These are phyloP conservation scores for Calonectria leucothoes DNA, from an alignment of 2,329 filamentous ascomycete species.

Conservation along the genomic window DNA sequence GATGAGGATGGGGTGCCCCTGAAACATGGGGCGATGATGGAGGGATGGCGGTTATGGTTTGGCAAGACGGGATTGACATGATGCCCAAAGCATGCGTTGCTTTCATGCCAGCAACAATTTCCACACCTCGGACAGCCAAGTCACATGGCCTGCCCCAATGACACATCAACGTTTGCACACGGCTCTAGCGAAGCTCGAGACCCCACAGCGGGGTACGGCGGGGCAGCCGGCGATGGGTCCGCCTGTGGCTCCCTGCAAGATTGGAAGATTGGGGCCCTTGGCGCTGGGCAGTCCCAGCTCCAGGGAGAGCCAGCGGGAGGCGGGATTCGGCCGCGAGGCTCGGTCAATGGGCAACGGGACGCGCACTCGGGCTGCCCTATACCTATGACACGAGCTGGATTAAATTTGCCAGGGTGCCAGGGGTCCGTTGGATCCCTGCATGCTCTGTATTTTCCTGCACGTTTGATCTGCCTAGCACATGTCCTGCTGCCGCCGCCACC, in stretches of 20 bases:
- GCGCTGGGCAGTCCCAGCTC: background rate
- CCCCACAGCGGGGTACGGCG: background rate
- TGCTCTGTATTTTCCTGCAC: background rate
- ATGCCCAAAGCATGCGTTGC: background rate
- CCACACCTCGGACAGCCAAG: background rate
- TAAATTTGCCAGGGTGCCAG: background rate
- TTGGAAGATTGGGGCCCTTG: background rate
- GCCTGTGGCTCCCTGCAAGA: background rate
- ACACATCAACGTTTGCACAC: background rate
- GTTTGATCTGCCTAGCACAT: background rate
- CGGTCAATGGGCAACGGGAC: background rate
- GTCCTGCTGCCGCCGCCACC: background rate
- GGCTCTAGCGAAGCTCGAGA: background rate
- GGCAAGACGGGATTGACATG: background rate
- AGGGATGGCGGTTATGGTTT: background rate
- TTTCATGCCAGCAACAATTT: background rate
- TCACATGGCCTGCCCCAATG: background rate
- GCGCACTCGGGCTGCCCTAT: background rate
- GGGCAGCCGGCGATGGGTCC: background rate
- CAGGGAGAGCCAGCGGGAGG: too few species aligned
- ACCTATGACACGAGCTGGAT: background rate
- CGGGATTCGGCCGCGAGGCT: background rate
- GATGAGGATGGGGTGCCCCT: background rate
- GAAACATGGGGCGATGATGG: constrained; percentile 7
- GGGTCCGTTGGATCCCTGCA: background rate